Evolutionary conservation across 768 basidiomycete species (phyloP), one percentile per base, ranked within the genome.

Genomic region (Lactifluus hygrophoroides): DNA sequence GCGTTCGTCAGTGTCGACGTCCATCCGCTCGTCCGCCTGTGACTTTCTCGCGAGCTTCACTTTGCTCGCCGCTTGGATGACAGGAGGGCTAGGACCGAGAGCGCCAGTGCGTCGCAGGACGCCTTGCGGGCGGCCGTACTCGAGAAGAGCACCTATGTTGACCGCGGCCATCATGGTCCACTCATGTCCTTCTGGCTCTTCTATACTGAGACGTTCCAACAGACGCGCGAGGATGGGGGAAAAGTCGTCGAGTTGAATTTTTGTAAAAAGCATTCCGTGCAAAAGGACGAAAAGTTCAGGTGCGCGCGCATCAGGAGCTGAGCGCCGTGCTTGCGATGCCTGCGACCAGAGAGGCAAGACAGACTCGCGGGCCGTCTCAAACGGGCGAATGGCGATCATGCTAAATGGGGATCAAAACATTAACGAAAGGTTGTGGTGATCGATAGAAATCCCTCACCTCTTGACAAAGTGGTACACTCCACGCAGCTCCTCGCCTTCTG

Each of bases 121-220:
- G 3, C 91, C 85, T 5, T 77, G 79, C 3, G 84, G 77, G 27
- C 83, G 78, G 34, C 96, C 95, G 65, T 94, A 98, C 70, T 98
- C 94, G 66, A 97, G 74, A 9, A 96, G 71, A 0, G 88, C 81
- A 4, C 82, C 77, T 32, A 97, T 77, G 69, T 95, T 95, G 64
- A 91, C 76, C 46, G 88, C 75, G 0, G 83, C 95, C 91, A 98
- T 95, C 88, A 94, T 93, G 65, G 91, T 86, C 96, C 96, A 99
- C 56, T 95, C 91, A 28, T 85, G 83, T 67, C 85, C 87, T 63
- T 88, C 82, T 0, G 83, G 85, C 10, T 81, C 83, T 60, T 94
- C 90, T 57, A 94, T 86, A 52, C 84, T 79, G 3, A 95, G 79
- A 40, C 90, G 85, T 70, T 95, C 94, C 53, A 93, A 78, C 69